Evolutionary conservation across 2,329 filamentous ascomycete genomes (phyloP), one percentile per base, ranked within the genome.

Genomic region (Colletotrichum tofieldiae): DNA sequence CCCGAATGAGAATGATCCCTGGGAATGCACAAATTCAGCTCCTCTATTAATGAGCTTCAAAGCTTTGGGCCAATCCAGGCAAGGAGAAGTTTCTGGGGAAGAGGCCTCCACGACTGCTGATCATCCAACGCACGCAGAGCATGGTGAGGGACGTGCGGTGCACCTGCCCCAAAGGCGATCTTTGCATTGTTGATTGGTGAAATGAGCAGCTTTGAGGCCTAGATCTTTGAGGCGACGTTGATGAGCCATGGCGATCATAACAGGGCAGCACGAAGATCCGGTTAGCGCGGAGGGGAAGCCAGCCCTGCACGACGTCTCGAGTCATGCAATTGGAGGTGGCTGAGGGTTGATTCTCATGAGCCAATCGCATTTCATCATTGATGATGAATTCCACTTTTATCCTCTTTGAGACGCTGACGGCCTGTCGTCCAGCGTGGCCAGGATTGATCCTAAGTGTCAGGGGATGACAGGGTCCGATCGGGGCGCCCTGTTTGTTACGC

Each of bases 361-460:
- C 68, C 41, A 71, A 67, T 71, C 68, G 68, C 64, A 71, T 71
- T 51, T 67, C 47, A 43, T 8, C 29, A 26, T 14, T 55, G 5
- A 1, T 7, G 7, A 9, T 5, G 14, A 29, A 20, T 16, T 5
- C 63, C 64, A 61, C 68, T 56, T 61, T 67, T 67, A 71, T 51
- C 49, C 56, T 51, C 39, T 20, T 43, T 39, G 41, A 43, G 45
- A 39, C 23, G 65, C 56, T 59, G 51, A 55, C 26, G 61, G 61
- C 52, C 51, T 52, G 60, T 58, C 60, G 18, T 65, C 66, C 51
- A 65, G 52, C 67, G 52, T 58, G 7, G 47, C 35, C 52, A 55
- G 52, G 41, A 41, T 47, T 71, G 56, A 49, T 23, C 51, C 45
- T 14, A 43, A 49, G 67, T 47, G 63, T 70, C 62, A 67, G 55